Percentiles rank a stretch among this genome's conserved stretches.
Evolutionary conservation across 257 asterid genomes (phyloP).

Genomic region (Nyctanthes arbortristis): DNA sequence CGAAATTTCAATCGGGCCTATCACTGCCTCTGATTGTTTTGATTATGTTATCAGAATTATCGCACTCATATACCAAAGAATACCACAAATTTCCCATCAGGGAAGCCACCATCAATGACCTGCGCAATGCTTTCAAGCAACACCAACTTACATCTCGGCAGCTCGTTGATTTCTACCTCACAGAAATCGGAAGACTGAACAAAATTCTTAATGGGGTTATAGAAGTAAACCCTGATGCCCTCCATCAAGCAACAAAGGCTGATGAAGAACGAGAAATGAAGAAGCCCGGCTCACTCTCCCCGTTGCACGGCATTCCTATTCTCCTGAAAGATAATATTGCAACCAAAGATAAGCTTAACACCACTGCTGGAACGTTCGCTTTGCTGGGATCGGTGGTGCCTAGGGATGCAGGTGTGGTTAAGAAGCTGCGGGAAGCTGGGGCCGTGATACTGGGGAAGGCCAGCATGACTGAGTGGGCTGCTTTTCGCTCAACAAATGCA

Average conservation of each 20-base stretch:
- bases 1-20: background rate
- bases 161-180: constrained; percentile 50
- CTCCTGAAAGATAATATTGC: constrained; percentile 68
- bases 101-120: constrained; percentile 41
- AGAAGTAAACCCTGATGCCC: constrained; percentile 69
- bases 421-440: constrained; percentile 59
- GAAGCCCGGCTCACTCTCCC: constrained; percentile 6
- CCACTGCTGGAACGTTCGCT: constrained; percentile 73
- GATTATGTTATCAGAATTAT: background rate
- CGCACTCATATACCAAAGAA: too few relatives aligned
- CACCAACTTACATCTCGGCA: constrained; percentile 39
- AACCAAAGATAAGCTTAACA: constrained; percentile 56
- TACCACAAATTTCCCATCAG: constrained; percentile 32
- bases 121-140: constrained; percentile 36
- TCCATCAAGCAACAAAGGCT: constrained; percentile 45
- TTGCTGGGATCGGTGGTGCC: constrained; percentile 55
- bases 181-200: constrained; percentile 46
- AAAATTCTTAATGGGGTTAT: constrained; percentile 56
- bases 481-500: constrained; percentile 40
- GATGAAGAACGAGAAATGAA: constrained; percentile 32
- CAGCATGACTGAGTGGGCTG: constrained; percentile 64
- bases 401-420: constrained; percentile 66
- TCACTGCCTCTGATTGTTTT: background rate
- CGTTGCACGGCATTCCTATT: constrained; percentile 66
- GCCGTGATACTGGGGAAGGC: constrained; percentile 69